Base-by-base conservation (phyloP, 2,329 filamentous ascomycete genomes). In the Pyrenochaeta sp. region DNA sequence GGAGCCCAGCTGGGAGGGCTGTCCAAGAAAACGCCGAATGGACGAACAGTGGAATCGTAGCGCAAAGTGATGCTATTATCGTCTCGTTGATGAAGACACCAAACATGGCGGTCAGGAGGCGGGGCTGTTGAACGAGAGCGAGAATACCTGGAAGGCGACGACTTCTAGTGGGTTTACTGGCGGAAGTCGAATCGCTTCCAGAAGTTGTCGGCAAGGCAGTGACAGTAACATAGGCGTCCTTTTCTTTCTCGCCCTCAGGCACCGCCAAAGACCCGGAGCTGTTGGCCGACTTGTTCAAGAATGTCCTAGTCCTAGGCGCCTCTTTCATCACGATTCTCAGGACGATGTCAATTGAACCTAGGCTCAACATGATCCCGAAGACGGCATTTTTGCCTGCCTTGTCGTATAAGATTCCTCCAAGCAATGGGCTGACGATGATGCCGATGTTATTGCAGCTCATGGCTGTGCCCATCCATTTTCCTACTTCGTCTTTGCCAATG, bases 81-180 rank as follows among this genome's bases (percentile, higher is more conserved):
- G 75, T 55, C 5, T 77, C 71, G 31, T 77, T 61, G 26, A 79
- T 71, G 27, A 78, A 67, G 38, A 78, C 77, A 7, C 77, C 79
- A 61, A 79, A 82, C 14, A 86, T 70, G 0, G 80, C 76, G n/a
- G 77, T 76, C 3, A 84, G 61, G 9, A 86, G 71, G n/a, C 84
- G 77, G 3, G 75, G 66, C 0, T 77, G 80, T 29, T 71, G 73
- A 15, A 84, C 56, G 8, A 84, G 71, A 7, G 68, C 68, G 21
- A 38, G 71, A 41, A 29, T 46, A 30, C 46, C 55, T 46, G 60
- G 46, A 21, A 51, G 38, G n/a, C 48, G 41, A n/a, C 38, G 13
- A 18, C 15, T 29, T 38, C 17, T 24, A 22, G 34, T 7, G 14
- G 20, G 3, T 13, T 20, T 22, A 13, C 23, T 28, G 26, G 24